Evolutionary conservation across 495 filamentous ascomycete species (phyloP), one percentile per base, ranked within the genome.

Genomic region (Penicillium psychrofluorescens): DNA sequence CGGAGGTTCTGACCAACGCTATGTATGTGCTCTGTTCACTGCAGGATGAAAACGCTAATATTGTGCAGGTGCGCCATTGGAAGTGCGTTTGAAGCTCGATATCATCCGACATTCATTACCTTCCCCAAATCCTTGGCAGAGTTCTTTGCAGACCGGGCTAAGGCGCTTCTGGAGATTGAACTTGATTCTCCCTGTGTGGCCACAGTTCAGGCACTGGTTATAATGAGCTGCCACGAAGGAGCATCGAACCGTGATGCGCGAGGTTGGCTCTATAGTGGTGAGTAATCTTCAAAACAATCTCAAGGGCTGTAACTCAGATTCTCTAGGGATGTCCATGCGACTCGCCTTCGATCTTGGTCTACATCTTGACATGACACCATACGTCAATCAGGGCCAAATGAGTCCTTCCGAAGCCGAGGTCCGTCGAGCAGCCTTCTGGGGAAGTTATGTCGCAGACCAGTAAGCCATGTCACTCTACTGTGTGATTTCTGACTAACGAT

Each of bases 261-360:
- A 9, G 73, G 73, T 10, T 75, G 71, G 72, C 51, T 76, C 0
- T 75, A 76, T 47, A 69, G 66, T 36, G 72, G 71, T 69, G 55
- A 40, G 53, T 28, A 32, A 29, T 31, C 38, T 46, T 15, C 14
- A n/a, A 11, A 4, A 12, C 12, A 10, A 22, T 4, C 22, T 4
- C 0, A 22, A 22, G 22, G 22, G 2, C 22, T 22, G 2, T 6
- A 22, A 22, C 22, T 22, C 22, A 22, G 22, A 22, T 4, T 22
- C 6, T 8, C 5, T 14, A 70, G 66, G 68, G 32, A 75, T 77
- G 73, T 70, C 72, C 0, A 72, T 74, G 66, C 59, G 73, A 16
- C 65, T 77, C 41, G 64, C 71, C 4, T 70, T 71, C 29, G 70
- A 77, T 44, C 63, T 77, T 35, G 73, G 68, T 1, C 38, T 77